Conservation (phyloP, 192 early-diverging fungal species). For the Allomyces macrogynus region DNA sequence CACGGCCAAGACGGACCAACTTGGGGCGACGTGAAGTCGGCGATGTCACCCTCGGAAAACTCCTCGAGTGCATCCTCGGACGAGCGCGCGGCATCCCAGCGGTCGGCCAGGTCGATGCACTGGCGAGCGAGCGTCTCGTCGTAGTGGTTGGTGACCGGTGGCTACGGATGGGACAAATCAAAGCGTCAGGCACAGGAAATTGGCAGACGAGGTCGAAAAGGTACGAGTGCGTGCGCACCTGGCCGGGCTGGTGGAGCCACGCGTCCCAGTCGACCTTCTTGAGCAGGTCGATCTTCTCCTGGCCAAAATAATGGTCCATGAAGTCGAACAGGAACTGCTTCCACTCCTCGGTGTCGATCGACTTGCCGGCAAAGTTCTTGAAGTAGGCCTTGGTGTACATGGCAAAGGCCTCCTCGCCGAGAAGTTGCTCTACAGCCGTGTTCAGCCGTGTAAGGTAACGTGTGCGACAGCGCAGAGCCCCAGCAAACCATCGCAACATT, state of each 20-base stretch:
- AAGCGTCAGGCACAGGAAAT: background rate
- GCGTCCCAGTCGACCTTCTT: constrained; percentile 73
- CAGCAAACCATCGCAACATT: no score
- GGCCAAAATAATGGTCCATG: constrained; percentile 41
- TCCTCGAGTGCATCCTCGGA: constrained; percentile 15
- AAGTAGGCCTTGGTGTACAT: constrained; percentile 67
- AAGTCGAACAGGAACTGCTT: constrained; percentile 58
- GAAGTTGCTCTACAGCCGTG: constrained; percentile 32
- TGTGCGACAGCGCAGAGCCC: no score
- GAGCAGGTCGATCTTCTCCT: constrained; percentile 46
- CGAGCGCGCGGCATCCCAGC: constrained; percentile 44
- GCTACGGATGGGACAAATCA: constrained; percentile 14
- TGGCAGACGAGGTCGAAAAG: constrained; percentile 2
- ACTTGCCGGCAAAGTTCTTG: constrained; percentile 58
- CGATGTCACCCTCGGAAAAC: constrained; percentile 43
- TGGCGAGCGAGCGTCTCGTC: constrained; percentile 64
- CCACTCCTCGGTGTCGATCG: constrained; percentile 78
- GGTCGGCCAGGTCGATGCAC: constrained; percentile 55
- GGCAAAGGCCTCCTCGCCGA: constrained; percentile 79
- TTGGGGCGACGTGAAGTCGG: constrained; percentile 52
- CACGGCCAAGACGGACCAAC: constrained; percentile 13
- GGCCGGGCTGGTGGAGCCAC: constrained; percentile 74
- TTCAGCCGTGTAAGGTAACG: no score
- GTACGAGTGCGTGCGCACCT: constrained; percentile 39
- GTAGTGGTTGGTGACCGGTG: constrained; percentile 63